Evolutionary conservation across 2,329 filamentous ascomycete genomes (phyloP).

Genomic region (Leptographium radiaticola): DNA sequence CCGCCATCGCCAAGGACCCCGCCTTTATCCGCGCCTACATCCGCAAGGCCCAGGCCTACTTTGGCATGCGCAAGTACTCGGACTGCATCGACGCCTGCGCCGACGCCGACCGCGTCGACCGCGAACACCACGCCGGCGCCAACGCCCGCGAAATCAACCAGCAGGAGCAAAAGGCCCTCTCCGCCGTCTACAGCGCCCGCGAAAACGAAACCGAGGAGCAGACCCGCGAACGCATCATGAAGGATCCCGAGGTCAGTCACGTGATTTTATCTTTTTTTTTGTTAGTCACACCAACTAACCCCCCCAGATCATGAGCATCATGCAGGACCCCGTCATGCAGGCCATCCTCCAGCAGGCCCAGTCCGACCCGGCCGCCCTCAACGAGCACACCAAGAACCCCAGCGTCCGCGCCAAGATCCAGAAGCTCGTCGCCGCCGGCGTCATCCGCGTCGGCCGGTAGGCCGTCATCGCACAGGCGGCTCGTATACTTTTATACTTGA

Average conservation of each 20-base stretch:
- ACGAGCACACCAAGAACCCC: constrained; percentile 95
- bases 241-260: constrained; percentile 73
- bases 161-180: constrained; percentile 84
- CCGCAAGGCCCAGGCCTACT: constrained; percentile 88
- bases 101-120: constrained; percentile 67
- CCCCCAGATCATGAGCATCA: constrained; percentile 65
- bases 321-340: constrained; percentile 96
- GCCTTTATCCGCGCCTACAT: constrained; percentile 94
- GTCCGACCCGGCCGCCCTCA: constrained; percentile 77
- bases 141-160: constrained; percentile 86
- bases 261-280: background rate
- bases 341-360: constrained; percentile 94
- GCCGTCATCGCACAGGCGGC: too few relatives aligned
- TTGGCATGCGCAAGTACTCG: constrained; percentile 97
- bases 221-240: constrained; percentile 79
- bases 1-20: constrained; percentile 79
- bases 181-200: constrained; percentile 77
- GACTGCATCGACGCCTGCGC: constrained; percentile 83
- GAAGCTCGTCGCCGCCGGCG: constrained; percentile 85
- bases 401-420: constrained; percentile 78
- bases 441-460: constrained; percentile 54
- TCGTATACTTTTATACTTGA: too few relatives aligned
- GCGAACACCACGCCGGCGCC: constrained; percentile 52
- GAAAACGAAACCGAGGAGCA: constrained; percentile 95
- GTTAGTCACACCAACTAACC: background rate